Evolutionary conservation across 805 yeast species (phyloP).

Genomic region (Sugiyamaella qingdaonensis): DNA sequence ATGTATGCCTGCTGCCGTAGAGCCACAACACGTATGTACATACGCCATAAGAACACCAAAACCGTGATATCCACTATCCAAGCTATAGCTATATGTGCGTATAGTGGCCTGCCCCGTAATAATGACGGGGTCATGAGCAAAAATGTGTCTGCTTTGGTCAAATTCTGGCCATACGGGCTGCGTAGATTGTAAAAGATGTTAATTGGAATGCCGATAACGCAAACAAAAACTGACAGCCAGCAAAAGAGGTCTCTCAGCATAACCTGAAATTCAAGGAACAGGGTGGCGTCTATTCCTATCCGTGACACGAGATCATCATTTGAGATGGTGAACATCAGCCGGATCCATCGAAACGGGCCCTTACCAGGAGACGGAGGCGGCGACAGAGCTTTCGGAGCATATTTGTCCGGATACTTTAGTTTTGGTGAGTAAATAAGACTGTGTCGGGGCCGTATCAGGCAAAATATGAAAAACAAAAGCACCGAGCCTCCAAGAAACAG

Average conservation of each 20-base stretch:
- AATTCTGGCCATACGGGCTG: conserved; percentile 21
- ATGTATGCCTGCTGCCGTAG: conserved; percentile 25
- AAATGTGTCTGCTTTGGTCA: conserved; percentile 31
- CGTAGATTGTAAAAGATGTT: conserved; percentile 32
- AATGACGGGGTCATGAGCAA: conserved; percentile 36
- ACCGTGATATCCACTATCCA: conserved; percentile 30
- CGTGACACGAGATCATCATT: conserved; percentile 27
- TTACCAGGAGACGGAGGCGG: conserved; percentile 19
- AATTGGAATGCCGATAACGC: conserved; percentile 35
- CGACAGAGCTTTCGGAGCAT: conserved; percentile 2
- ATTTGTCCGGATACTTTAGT: conserved; percentile 15
- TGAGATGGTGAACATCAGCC: conserved; percentile 16
- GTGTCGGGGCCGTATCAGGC: conserved; percentile 31
- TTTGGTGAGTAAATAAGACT: conserved; percentile 33
- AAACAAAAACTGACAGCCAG: conserved; percentile 30
- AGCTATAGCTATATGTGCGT: conserved; percentile 34
- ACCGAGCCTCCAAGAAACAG: conserved; percentile 34
- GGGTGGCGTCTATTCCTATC: conserved; percentile 36
- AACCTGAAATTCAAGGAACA: conserved; percentile 29
- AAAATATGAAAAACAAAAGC: conserved; percentile 25
- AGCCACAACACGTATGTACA: conserved; percentile 25
- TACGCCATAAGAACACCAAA: conserved; percentile 27
- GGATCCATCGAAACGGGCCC: conserved; percentile 25
- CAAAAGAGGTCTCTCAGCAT: conserved; percentile 33
- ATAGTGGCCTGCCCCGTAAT: conserved; percentile 29